Evolutionary conservation across 495 filamentous ascomycete genomes (phyloP).

Genomic region (Umbilicaria muhlenbergii): DNA sequence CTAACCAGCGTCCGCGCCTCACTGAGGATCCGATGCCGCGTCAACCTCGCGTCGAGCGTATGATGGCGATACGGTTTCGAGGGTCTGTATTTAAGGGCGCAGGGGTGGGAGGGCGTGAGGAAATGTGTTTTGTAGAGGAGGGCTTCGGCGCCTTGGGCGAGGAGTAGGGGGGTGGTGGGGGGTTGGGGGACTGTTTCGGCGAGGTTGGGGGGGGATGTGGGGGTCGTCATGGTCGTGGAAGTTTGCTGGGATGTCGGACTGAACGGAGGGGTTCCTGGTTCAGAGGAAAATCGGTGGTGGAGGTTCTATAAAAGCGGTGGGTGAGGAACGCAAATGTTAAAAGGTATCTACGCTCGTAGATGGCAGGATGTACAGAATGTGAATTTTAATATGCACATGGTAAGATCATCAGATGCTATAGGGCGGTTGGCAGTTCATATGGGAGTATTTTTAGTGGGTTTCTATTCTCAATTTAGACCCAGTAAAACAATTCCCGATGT

Average conservation of each 20-base stretch:
- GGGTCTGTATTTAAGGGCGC: slow-evolving; percentile 85
- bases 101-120: slow-evolving; percentile 49
- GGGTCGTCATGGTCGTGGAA: not conserved
- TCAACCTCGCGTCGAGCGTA: slow-evolving; percentile 73
- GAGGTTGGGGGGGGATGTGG: not conserved
- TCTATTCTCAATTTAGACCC: no score
- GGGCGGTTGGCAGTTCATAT: no score
- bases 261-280: not conserved
- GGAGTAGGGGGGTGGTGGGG: slow-evolving; percentile 28
- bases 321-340: no score
- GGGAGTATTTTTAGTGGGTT: no score
- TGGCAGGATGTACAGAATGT: no score
- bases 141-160: slow-evolving; percentile 90
- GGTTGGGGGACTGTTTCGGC: not conserved
- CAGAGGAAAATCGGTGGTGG: not conserved
- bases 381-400: no score
- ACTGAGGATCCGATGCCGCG: slow-evolving; percentile 66
- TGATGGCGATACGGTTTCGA: slow-evolving; percentile 88
- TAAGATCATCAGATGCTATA: no score
- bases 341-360: no score
- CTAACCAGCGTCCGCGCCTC: slow-evolving; percentile 75
- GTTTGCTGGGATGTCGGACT: not conserved
- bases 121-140: slow-evolving; percentile 80
- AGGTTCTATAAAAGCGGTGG: no score
- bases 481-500: no score